Percentiles rank a stretch among this genome's conserved stretches.
Evolutionary conservation across 2,329 filamentous ascomycete species (phyloP).

Genomic region (Neospermospora avenae): DNA sequence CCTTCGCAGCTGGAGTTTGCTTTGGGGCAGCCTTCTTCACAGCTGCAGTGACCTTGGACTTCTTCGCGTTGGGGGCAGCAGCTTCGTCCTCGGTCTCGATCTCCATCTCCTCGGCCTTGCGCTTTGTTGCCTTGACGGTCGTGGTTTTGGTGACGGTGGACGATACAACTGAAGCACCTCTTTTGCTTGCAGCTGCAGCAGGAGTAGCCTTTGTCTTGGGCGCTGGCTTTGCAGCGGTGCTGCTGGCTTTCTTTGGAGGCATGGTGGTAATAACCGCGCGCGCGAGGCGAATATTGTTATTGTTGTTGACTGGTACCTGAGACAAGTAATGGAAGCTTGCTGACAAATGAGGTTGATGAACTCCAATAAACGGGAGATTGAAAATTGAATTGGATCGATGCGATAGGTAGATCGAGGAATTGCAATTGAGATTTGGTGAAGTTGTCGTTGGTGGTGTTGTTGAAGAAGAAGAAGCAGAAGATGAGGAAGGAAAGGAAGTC

Average conservation of each 20-base stretch:
- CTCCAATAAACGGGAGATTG: background rate
- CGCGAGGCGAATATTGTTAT: background rate
- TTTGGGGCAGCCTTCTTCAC: conserved; percentile 25
- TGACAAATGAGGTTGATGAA: background rate
- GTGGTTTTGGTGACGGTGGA: conserved; percentile 2
- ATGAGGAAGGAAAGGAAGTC: background rate
- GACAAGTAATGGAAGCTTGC: background rate
- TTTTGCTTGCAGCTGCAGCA: conserved; percentile 9
- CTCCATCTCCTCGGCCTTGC: conserved; percentile 14
- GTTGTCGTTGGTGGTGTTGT: background rate
- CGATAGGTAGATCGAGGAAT: background rate
- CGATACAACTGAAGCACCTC: background rate
- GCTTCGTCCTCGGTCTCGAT: conserved; percentile 15
- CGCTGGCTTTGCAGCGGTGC: background rate
- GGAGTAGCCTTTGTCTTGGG: background rate
- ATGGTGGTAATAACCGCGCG: conserved; percentile 14
- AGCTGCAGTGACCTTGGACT: conserved; percentile 14
- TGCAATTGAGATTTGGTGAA: background rate
- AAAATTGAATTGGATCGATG: background rate
- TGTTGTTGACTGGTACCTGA: background rate
- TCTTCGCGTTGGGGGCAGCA: conserved; percentile 20
- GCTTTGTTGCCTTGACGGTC: conserved; percentile 15
- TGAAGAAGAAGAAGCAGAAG: background rate
- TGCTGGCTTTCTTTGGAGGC: conserved; percentile 21
- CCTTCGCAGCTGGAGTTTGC: background rate